phyloP scores from a whole-genome alignment of 73 alveolate species.

The Stentor roeselii region DNA sequence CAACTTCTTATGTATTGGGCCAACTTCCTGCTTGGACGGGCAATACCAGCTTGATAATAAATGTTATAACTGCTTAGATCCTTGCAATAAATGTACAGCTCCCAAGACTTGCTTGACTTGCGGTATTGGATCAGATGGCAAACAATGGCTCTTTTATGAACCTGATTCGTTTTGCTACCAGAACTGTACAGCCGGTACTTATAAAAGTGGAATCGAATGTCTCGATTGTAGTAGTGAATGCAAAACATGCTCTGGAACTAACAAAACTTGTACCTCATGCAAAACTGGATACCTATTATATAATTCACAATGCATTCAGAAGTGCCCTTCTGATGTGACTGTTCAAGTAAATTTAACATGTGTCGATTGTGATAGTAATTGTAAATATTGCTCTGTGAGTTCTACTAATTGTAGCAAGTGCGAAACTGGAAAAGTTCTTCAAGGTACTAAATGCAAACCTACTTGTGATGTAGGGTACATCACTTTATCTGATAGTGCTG shows the following conservation, averaged over 20 bases:
- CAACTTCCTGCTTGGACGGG: slow-evolving; percentile 15
- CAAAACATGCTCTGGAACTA: not conserved
- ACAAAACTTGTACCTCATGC: not conserved
- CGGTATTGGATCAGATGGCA: not conserved
- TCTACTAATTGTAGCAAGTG: not conserved
- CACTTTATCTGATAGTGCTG: not conserved
- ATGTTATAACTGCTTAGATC: not conserved
- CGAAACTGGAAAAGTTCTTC: not conserved
- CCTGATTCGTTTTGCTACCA: not conserved
- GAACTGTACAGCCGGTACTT: slow-evolving; percentile 4
- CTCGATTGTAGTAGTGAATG: not conserved
- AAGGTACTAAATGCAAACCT: slow-evolving; percentile 22
- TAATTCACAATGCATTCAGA: not conserved
- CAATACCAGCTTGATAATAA: not conserved
- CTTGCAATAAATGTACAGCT: slow-evolving; percentile 16
- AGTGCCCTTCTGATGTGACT: not conserved
- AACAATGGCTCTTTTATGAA: not conserved
- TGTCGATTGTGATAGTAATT: slow-evolving; percentile 1
- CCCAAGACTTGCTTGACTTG: slow-evolving; percentile 5
- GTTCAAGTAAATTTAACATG: not conserved
- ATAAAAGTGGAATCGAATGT: not conserved
- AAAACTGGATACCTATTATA: not conserved
- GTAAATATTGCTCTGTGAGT: slow-evolving; percentile 6
- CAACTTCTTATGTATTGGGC: not conserved
- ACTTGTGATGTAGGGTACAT: slow-evolving; percentile 7